Conservation (phyloP, 2,329 filamentous ascomycete genomes). For the Colletotrichum sp. region DNA sequence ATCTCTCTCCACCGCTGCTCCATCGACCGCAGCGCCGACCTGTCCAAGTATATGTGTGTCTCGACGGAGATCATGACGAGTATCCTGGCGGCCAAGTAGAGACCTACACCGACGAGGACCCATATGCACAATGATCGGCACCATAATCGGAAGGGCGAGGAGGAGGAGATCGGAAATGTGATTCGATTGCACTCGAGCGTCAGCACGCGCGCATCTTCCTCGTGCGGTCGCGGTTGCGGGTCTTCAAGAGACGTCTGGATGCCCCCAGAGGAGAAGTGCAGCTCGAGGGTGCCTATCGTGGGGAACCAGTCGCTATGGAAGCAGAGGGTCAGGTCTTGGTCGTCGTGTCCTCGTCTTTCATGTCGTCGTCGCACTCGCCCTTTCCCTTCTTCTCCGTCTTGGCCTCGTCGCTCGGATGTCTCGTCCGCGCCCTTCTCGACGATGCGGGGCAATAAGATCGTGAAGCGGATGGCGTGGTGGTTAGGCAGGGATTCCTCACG, state of each 20-base stretch:
- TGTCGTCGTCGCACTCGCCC: not conserved
- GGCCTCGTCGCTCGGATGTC: not conserved
- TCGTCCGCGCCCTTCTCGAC: not conserved
- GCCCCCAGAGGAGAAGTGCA: not conserved
- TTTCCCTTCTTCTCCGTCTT: not conserved
- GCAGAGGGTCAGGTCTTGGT: not conserved
- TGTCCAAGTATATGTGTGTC: not conserved
- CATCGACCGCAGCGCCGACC: not conserved
- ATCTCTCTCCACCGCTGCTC: not conserved
- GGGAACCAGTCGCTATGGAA: not conserved
- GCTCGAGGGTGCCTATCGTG: not conserved
- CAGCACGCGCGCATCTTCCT: not conserved
- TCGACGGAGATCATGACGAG: not conserved
- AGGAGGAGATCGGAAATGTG: not conserved
- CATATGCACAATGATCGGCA: not conserved
- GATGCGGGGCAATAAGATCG: not conserved
- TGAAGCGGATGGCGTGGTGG: not conserved
- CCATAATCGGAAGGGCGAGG: not conserved
- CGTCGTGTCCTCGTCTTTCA: not conserved
- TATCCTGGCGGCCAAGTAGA: not conserved
- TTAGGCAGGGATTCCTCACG: not conserved
- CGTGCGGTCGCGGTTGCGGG: not conserved
- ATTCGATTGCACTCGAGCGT: not conserved
- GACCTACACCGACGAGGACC: not conserved
- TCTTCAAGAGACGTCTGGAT: not conserved